Base-by-base conservation (phyloP, 1,139 yeast species). In the Yamadazyma diospyri region DNA sequence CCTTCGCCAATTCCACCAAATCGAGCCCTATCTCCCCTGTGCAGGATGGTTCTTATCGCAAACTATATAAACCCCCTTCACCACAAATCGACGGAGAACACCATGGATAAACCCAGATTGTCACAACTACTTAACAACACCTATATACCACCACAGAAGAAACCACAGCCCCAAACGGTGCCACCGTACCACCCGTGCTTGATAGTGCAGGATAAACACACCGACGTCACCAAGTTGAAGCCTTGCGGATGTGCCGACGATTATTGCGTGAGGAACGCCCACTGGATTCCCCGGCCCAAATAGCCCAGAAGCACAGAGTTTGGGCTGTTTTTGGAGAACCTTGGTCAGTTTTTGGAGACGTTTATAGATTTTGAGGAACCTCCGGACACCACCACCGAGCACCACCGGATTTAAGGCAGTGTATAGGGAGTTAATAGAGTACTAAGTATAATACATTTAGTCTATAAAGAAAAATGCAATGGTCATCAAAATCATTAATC, bases 181-280 rank as follows among this genome's bases (percentile, higher is more conserved):
- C 72, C 72, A 8, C 47, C 51, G 9, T 66, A 65, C 42, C 72
- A 68, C 38, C 74, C 73, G 6, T 64, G 72, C 41, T 50, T 68
- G 34, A 64, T 68, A 16, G 71, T 67, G 25, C 71, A 66, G 42
- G 73, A 68, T 43, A 53, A 55, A 11, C 70, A 65, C 42, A 63
- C 69, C 2, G 72, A 67, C 40, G 55, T 57, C 6, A 55, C 50
- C 17, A 65, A 63, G 38, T 35, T 57, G 27, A 65, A 66, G 39
- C 55, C 59, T 4, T 68, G 73, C 46, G 74, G 74, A 4, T 68
- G 73, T 47, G 62, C 71, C 4, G 72, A 64, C 44, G 40, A 44
- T n/a, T 63, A 64, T 43, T 68, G 72, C 40, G 65, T 67, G 16
- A 65, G 57, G 40, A 59, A 64, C 38, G 72, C 69, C 1, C 53